Evolutionary conservation across 169 alveolate species (phyloP).

Genomic region (Plasmodium knowlesi): DNA sequence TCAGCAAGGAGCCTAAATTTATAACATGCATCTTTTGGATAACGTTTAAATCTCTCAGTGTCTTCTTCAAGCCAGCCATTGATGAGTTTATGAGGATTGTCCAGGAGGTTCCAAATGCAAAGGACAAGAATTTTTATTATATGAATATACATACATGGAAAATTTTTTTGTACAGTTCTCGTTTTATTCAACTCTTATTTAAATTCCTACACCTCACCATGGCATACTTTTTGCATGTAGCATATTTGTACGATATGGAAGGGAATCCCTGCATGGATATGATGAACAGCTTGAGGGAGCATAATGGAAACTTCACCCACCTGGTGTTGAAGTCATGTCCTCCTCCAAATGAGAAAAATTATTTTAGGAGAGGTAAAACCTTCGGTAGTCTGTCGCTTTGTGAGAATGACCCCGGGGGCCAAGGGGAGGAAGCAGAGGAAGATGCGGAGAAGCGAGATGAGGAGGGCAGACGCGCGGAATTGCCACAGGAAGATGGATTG

Average conservation of each 20-base stretch:
- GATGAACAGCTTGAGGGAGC: conserved; percentile 47
- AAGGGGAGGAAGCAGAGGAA: not conserved
- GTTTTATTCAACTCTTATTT: conserved; percentile 69
- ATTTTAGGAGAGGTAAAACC: not conserved
- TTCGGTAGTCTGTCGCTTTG: not conserved
- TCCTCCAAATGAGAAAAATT: conserved; percentile 44
- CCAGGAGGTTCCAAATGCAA: conserved; percentile 69
- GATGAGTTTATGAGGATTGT: conserved; percentile 81
- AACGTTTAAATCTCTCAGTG: conserved; percentile 84
- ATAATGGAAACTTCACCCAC: conserved; percentile 29
- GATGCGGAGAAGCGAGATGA: not conserved
- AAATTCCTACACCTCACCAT: conserved; percentile 79
- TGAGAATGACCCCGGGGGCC: not conserved
- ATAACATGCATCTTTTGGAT: conserved; percentile 90
- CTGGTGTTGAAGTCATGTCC: conserved; percentile 60
- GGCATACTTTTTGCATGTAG: conserved; percentile 76
- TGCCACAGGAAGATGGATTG: not conserved
- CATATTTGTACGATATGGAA: conserved; percentile 60
- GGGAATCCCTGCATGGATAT: conserved; percentile 26
- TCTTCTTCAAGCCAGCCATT: conserved; percentile 84
- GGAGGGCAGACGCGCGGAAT: not conserved
- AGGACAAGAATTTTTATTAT: conserved; percentile 75
- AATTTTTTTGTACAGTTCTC: conserved; percentile 75
- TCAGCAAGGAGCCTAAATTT: conserved; percentile 82
- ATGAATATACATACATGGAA: conserved; percentile 82